Conservation (phyloP, 2,329 filamentous ascomycete species). For the Xylaria sp. region DNA sequence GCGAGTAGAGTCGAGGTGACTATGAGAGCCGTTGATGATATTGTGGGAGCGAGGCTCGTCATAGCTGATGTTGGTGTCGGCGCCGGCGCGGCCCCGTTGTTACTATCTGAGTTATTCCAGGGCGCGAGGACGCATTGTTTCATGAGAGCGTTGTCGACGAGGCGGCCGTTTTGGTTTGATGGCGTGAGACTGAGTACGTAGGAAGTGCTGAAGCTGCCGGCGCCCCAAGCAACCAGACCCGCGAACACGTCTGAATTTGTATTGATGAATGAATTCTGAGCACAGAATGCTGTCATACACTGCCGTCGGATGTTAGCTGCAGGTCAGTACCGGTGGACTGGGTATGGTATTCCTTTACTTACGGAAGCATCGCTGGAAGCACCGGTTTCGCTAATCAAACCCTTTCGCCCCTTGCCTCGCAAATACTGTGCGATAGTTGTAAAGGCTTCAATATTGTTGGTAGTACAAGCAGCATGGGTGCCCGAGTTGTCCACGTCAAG, state of each 20-base stretch:
- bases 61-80: conserved; percentile 1
- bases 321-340: not conserved
- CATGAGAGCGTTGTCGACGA: conserved; percentile 57
- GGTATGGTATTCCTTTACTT: conserved; percentile 35
- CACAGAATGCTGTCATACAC: conserved; percentile 59
- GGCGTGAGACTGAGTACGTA: conserved; percentile 60
- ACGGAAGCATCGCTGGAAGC: conserved; percentile 57
- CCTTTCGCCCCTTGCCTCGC: conserved; percentile 59
- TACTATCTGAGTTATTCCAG: conserved; percentile 45
- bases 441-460: conserved; percentile 64
- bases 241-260: conserved; percentile 60
- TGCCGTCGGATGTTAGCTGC: conserved; percentile 36
- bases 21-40: conserved; percentile 5
- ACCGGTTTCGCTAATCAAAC: conserved; percentile 65
- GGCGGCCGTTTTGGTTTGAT: conserved; percentile 45
- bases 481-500: conserved; percentile 68
- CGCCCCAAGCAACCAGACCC: conserved; percentile 60
- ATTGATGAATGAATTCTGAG: conserved; percentile 60
- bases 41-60: not conserved
- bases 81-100: conserved; percentile 28
- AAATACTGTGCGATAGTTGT: conserved; percentile 59
- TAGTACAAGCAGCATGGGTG: conserved; percentile 62
- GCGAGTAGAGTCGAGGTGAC: conserved; percentile 22
- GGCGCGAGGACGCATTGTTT: conserved; percentile 56
- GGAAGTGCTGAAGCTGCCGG: conserved; percentile 56